Percentiles rank a stretch among this genome's conserved stretches.
Evolutionary conservation across 257 asterid genomes (phyloP).

Genomic region (Solanum boliviense): DNA sequence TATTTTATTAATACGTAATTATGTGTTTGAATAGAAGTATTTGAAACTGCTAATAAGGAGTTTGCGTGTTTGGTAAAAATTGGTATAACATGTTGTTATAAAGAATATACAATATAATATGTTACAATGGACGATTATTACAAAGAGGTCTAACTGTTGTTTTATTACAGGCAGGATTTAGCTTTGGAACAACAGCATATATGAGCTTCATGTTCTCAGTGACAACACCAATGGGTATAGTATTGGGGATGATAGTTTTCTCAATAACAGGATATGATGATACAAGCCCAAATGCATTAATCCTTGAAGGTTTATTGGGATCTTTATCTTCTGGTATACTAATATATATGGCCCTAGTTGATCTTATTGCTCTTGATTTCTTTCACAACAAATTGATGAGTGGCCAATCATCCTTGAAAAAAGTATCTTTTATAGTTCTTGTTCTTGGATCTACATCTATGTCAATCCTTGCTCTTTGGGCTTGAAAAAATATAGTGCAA

Average conservation of each 20-base stretch:
- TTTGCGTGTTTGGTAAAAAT: neutral
- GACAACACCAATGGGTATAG: constrained; percentile 33
- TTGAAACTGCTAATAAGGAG: neutral
- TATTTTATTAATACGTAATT: no score
- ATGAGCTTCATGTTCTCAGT: constrained; percentile 36
- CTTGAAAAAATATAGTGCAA: constrained; percentile 7
- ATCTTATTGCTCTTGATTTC: constrained; percentile 35
- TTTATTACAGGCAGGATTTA: constrained; percentile 29
- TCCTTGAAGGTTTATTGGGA: constrained; percentile 29
- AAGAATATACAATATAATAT: neutral
- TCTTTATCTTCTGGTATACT: constrained; percentile 31
- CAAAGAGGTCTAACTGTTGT: neutral
- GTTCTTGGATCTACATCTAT: constrained; percentile 19
- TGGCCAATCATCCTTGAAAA: constrained; percentile 17
- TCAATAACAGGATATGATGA: constrained; percentile 27
- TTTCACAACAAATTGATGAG: constrained; percentile 33
- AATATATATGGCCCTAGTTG: constrained; percentile 33
- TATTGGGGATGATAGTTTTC: constrained; percentile 26
- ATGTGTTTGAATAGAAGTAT: neutral
- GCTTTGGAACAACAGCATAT: constrained; percentile 25
- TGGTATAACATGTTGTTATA: neutral
- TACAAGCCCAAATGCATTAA: constrained; percentile 26
- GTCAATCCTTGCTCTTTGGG: constrained; percentile 40
- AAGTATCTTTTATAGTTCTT: constrained; percentile 27
- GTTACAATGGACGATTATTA: no score